Evolutionary conservation across 2,329 filamentous ascomycete genomes (phyloP), one percentile per base, ranked within the genome.

Genomic region (Colletotrichum acutatum): DNA sequence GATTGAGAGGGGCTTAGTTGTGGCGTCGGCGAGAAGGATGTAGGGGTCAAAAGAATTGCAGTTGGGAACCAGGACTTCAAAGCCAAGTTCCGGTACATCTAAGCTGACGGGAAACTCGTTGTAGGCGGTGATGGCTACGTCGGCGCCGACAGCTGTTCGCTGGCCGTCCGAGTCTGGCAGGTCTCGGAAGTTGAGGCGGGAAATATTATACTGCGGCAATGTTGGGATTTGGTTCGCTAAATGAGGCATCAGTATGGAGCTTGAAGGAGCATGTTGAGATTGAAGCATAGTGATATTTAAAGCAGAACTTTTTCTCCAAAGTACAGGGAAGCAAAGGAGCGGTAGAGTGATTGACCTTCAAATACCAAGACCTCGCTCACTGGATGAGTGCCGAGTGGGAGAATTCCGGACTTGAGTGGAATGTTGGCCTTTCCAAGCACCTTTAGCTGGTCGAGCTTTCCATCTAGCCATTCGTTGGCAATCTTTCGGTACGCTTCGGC

Each of bases 391-490:
- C 96, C 95, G 26, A 98, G 86, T 57, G 90, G 90, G 73, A 98
- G 85, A 62, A 97, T 83, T 28, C 97, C 96, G 59, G 95, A 94
- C 80, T 91, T 95, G 68, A 98, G 83, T 37, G 88, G 87, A 49
- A 98, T 86, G 52, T 92, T 85, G 30, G 94, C 92, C 78, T 92
- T 93, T 56, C 93, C 96, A 67, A 91, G 87, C 16, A 98, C 85
- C 74, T 89, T 90, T 70, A 99, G 84, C 69, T 89, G 86, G 12
- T 91, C 89, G 71, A 98, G 85, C 66, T 90, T 92, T 52, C 95
- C 95, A 66, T 94, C 91, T 73, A 99, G 84, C 92, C 95, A 98
- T 81, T 98, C 93, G 80, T 97, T 95, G 59, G 94, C 95, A 75
- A 98, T 89, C 72, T 89, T 89, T 72, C 94, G 92, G 76, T 98